Base-by-base conservation (phyloP, 2,329 filamentous ascomycete genomes). In the Xylaria sp. region DNA sequence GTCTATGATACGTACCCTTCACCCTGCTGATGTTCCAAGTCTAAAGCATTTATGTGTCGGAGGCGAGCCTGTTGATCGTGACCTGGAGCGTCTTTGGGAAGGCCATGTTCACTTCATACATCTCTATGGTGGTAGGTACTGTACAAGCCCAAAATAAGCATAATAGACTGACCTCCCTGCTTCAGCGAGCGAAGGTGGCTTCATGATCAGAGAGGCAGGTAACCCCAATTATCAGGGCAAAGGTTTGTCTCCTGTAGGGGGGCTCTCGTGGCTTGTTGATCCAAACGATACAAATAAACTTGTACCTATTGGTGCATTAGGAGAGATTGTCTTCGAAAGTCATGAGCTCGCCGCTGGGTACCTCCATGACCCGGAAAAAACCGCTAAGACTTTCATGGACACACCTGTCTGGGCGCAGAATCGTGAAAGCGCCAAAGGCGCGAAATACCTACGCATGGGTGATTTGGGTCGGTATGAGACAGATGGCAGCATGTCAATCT, bases 321-420 rank as follows among this genome's bases (percentile, higher is more conserved):
- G 58, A 45, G 58, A 60, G 43, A 48, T 60, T 48, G 28, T 60
- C 58, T 60, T 60, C 32, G 58, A 60, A 48, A 48, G 58, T 48
- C 58, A 45, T 20, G 58, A 46, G 13, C 39, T 60, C n/a, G 58
- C 39, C 39, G 39, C 39, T 10, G 58, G 43, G 18, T 60, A 60
- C 28, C 39, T 60, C 45, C 12, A 48, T 60, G 43, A 60, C 45
- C 58, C 28, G 23, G 58, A 60, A 15, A 60, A 60, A 34, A 60
- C 58, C 23, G 58, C 43, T 5, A 48, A 60, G 20, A 48, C 58
- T 34, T 60, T 60, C 58, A 60, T 48, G 39, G 58, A 36, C 32
- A 48, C 58, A 23, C 58, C 58, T 43, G 15, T 34, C n/a, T 60
- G 58, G 58, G 56, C 56, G 7, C 36, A 6, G 15, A 45, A 58